Evolutionary conservation across 2,329 filamentous ascomycete genomes (phyloP), one percentile per base, ranked within the genome.

Genomic region (Corynespora cassiicola): DNA sequence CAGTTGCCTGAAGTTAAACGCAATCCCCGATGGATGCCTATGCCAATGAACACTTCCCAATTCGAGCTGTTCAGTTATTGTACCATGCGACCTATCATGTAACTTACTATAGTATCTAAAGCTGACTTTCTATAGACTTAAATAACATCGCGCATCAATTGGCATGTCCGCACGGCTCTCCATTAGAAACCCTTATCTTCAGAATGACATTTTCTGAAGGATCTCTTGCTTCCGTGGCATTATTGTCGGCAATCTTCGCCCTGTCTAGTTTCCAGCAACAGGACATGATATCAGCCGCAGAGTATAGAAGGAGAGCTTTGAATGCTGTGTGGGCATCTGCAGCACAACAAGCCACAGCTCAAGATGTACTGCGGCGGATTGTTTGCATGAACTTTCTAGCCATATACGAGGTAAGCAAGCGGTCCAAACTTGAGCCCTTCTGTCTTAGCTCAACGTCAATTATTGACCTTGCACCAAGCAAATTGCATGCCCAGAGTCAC

Each of bases 221-320:
- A 5, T 36, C 47, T 11, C 21, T 27, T 3, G 32, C 43, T 11
- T 39, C 50, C 19, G 20, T 11, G 21, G 50, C 40, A 6, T 35
- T 53, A 9, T 27, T 43, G 7, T 46, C 40, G 17, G 35, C 40
- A 19, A 42, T 49, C 7, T 49, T 16, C 24, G 50, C 50, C 10
- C 18, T 53, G 11, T 16, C 44, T 24, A 35, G 36, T 18, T 15
- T 51, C 4, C 42, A 51, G 30, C 30, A 41, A 14, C 35, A 21
- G n/a, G 41, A 46, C 25, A 24, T 4, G 6, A 12, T 17, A 7
- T 30, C 11, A 32, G 44, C 50, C 7, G 20, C 30, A 15, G 16
- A 20, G 4, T 50, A 39, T 34, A 47, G 45, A 20, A 9, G 19
- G 10, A 45, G 37, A 31, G 49, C 49, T 7, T 20, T 36, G 2